Conservation (phyloP, 176 grass and related monocot genomes). For the Aegilops tauschii region DNA sequence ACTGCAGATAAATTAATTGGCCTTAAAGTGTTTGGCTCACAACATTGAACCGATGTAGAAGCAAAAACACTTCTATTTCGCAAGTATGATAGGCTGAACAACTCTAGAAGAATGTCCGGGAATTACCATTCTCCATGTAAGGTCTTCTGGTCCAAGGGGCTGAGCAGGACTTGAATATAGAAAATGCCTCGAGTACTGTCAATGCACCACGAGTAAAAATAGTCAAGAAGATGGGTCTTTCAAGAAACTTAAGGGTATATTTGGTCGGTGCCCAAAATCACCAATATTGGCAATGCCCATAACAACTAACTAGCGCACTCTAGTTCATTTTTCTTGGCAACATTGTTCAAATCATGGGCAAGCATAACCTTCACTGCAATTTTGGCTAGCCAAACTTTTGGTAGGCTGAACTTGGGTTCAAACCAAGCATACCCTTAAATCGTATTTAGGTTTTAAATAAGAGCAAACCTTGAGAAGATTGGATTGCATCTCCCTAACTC, state of each 20-base stretch:
- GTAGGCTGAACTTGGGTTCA: not conserved
- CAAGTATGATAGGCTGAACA: not conserved
- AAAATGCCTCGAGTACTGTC: slow-evolving; percentile 80
- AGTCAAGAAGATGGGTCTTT: slow-evolving; percentile 5
- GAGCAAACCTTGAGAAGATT: slow-evolving; percentile 70
- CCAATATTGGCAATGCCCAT: not conserved
- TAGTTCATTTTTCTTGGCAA: not conserved
- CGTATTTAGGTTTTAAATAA: not conserved
- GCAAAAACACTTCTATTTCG: not conserved
- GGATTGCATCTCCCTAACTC: slow-evolving; percentile 66
- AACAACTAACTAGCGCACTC: not conserved
- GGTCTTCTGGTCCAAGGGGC: slow-evolving; percentile 85
- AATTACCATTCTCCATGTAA: slow-evolving; percentile 94
- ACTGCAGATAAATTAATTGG: not conserved
- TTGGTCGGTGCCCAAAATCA: not conserved
- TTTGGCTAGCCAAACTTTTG: not conserved
- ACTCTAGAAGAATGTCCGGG: not conserved
- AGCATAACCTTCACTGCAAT: not conserved
- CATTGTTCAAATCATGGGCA: not conserved
- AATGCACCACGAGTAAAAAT: slow-evolving; percentile 29
- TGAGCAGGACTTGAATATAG: slow-evolving; percentile 85
- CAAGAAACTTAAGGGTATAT: not conserved
- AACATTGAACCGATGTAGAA: not conserved
- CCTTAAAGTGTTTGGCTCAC: not conserved
- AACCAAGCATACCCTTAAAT: not conserved